Evolutionary conservation across 2,329 filamentous ascomycete genomes (phyloP), one percentile per base, ranked within the genome.

Genomic region (Penicillium brasilianum): DNA sequence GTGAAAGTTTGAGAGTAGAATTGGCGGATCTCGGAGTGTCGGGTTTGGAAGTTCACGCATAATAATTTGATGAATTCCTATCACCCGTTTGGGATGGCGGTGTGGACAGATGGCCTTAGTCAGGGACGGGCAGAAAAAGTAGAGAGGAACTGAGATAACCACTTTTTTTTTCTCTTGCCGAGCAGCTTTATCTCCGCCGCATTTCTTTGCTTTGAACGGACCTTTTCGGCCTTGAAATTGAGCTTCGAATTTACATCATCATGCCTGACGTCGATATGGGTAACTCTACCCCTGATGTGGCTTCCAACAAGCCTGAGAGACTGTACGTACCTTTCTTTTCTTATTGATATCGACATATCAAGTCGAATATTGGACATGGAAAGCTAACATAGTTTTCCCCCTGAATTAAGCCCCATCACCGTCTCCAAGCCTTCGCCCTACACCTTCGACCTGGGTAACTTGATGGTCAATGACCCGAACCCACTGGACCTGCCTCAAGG

Each of bases 401-500:
- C 18, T 28, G 11, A 46, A 30, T 51, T 13, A 54, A 80, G 78
- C 10, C 84, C 87, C 48, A 83, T 90, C 64, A 86, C 84, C 16
- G 90, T 92, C 73, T 83, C 88, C 63, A 96, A 96, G 80, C 89
- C 92, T 4, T 96, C 90, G 7, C 93, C 93, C 10, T 96, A 96
- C 83, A 93, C 88, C 69, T 97, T 96, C 81, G 93, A 97, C 77
- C 88, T 97, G 43, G 90, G 93, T 68, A 88, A 96, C 74, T 88
- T 98, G 57, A 85, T 96, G 74, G 90, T 88, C 77, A 88, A 89
- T 74, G 95, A 98, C 80, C 87, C 93, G 41, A 98, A 97, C 80
- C 92, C 94, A 2, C 82, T 95, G 55, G 80, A 84, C 52, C 79
- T 88, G 64, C 79, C 85, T 69, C 78, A 77, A 54, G 78, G 78